Conservation (phyloP, 1,139 yeast species). For the Taphrina pruni region DNA sequence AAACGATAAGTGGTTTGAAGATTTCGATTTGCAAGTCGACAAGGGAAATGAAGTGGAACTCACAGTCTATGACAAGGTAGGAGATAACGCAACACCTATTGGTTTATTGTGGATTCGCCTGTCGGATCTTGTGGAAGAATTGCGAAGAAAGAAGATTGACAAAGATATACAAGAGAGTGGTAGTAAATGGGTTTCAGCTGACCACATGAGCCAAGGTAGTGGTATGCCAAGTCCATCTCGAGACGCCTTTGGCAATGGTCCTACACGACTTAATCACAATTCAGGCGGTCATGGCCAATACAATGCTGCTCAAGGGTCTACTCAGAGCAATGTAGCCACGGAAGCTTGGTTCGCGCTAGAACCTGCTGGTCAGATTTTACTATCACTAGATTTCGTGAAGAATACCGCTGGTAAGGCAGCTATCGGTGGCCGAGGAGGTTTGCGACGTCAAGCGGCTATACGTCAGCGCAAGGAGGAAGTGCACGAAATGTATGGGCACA, state of each 20-base stretch:
- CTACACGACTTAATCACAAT: background rate
- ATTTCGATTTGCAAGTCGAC: conserved; percentile 77
- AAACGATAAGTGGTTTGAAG: conserved; percentile 84
- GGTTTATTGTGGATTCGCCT: conserved; percentile 90
- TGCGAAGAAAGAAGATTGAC: conserved; percentile 86
- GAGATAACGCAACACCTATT: conserved; percentile 76
- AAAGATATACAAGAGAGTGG: conserved; percentile 74
- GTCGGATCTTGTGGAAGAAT: conserved; percentile 89
- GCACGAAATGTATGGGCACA: conserved; percentile 95
- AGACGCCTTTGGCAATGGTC: conserved; percentile 2
- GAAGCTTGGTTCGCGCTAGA: conserved; percentile 92
- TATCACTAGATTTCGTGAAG: conserved; percentile 81
- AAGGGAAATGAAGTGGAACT: conserved; percentile 91
- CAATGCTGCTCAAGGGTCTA: background rate
- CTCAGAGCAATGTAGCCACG: conserved; percentile 49
- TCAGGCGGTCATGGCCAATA: background rate
- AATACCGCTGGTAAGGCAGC: conserved; percentile 58
- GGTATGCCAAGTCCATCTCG: conserved; percentile 22
- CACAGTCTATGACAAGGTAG: conserved; percentile 79
- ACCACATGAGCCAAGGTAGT: conserved; percentile 42
- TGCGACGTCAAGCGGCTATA: conserved; percentile 98
- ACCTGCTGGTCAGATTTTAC: conserved; percentile 87
- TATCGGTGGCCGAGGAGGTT: conserved; percentile 61
- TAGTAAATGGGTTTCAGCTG: conserved; percentile 75
- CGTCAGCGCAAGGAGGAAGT: conserved; percentile 94